A percentile compares a stretch with the other conserved stretches of the same genome.
phyloP scores from a whole-genome alignment of 176 grass and related monocot species.

The Secale cereale region DNA sequence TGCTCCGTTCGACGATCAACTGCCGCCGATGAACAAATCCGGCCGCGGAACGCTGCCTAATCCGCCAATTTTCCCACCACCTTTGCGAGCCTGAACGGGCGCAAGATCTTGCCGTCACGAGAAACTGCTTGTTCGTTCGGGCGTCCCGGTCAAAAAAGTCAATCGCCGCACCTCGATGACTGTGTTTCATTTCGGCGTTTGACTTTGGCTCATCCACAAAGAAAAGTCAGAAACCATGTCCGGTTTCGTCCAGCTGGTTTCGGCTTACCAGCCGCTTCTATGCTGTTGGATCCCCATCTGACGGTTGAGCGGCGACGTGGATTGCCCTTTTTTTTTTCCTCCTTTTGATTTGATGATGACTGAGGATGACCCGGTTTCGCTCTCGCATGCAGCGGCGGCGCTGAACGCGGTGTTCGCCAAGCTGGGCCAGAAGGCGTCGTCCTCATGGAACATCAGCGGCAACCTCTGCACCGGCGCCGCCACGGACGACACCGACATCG shows the following conservation, averaged over 20 bases:
- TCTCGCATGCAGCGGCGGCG: slow-evolving; percentile 48
- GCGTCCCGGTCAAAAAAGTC: neutral
- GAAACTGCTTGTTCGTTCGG: neutral
- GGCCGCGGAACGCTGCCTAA: no score
- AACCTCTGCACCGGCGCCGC: slow-evolving; percentile 80
- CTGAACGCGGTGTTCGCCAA: slow-evolving; percentile 60
- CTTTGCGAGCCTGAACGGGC: neutral
- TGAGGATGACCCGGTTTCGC: neutral
- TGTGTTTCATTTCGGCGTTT: neutral
- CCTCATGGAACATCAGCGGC: slow-evolving; percentile 85
- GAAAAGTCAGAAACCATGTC: neutral
- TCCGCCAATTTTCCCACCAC: neutral
- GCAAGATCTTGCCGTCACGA: no score
- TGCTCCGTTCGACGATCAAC: no score
- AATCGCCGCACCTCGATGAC: neutral
- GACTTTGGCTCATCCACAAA: neutral
- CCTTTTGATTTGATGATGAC: no score
- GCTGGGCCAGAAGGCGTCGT: slow-evolving; percentile 31
- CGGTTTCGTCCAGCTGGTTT: neutral
- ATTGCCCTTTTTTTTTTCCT: neutral
- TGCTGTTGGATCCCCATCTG: neutral
- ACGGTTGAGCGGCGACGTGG: neutral
- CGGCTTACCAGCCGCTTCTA: neutral
- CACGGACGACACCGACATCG: slow-evolving; percentile 39
- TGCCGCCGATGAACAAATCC: no score